Evolutionary conservation across 2,329 filamentous ascomycete species (phyloP).

Genomic region (Penicillium sclerotiorum): DNA sequence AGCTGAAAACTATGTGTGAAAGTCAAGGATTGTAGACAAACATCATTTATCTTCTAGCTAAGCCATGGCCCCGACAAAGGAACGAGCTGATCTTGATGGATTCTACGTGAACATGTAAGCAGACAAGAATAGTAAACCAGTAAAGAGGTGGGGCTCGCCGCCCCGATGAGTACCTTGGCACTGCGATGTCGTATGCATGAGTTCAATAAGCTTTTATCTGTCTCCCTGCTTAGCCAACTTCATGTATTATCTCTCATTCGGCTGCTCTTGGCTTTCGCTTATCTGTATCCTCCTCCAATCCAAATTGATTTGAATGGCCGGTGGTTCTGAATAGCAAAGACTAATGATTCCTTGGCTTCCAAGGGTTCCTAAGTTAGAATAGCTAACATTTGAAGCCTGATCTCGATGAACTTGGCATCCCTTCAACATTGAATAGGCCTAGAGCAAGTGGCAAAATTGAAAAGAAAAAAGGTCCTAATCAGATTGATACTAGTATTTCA

Average conservation of each 20-base stretch:
- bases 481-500: too few relatives aligned
- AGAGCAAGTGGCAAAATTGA: too few relatives aligned
- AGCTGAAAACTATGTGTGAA: too few relatives aligned
- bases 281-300: not conserved
- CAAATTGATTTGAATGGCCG: not conserved
- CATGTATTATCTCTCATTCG: not conserved
- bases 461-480: too few relatives aligned
- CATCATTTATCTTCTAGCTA: not conserved
- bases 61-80: not conserved
- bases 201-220: not conserved
- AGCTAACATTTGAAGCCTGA: too few relatives aligned
- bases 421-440: too few relatives aligned
- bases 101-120: not conserved
- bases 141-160: not conserved
- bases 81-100: not conserved
- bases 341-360: not conserved
- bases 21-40: too few relatives aligned
- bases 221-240: not conserved
- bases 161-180: not conserved
- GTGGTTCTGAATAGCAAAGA: not conserved
- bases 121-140: not conserved
- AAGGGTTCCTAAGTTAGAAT: not conserved
- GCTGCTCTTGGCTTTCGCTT: not conserved
- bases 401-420: too few relatives aligned
- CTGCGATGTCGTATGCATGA: not conserved